Percentiles rank a stretch among this genome's conserved stretches.
Evolutionary conservation across 2,329 filamentous ascomycete species (phyloP).

Genomic region (Sordariomycetes sp.): DNA sequence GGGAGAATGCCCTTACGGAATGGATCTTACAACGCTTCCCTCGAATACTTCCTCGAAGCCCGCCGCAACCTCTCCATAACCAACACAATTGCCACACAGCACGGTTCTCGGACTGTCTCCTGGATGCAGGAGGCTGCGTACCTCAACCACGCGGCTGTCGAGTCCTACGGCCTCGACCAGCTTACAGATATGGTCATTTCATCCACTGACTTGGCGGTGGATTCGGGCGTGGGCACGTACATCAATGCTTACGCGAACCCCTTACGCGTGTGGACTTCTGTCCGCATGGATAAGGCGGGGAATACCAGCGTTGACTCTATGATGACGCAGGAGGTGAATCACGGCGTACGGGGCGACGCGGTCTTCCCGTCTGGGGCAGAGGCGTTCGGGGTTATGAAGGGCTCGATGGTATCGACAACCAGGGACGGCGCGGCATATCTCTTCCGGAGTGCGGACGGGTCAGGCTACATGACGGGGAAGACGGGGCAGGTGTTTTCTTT

Average conservation of each 20-base stretch:
- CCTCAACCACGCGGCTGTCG: slow-evolving; percentile 34
- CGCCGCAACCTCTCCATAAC: slow-evolving; percentile 38
- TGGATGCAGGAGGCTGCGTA: slow-evolving; percentile 49
- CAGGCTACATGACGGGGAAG: slow-evolving; percentile 35
- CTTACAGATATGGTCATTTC: slow-evolving; percentile 20
- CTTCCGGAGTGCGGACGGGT: slow-evolving; percentile 28
- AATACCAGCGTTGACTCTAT: slow-evolving; percentile 15
- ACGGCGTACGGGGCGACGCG: background rate
- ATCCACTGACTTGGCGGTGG: slow-evolving; percentile 27
- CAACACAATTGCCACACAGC: slow-evolving; percentile 23
- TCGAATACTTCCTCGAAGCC: slow-evolving; percentile 45
- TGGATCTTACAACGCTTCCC: slow-evolving; percentile 38
- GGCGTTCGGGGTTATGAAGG: slow-evolving; percentile 5
- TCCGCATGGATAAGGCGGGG: slow-evolving; percentile 4
- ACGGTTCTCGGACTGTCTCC: slow-evolving; percentile 12
- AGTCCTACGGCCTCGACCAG: slow-evolving; percentile 25
- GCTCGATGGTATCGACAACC: slow-evolving; percentile 11
- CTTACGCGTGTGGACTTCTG: slow-evolving; percentile 15
- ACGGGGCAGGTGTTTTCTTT: slow-evolving; percentile 45
- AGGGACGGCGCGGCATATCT: slow-evolving; percentile 30
- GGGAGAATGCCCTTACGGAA: slow-evolving; percentile 33
- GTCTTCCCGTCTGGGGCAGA: background rate
- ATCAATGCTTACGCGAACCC: slow-evolving; percentile 34
- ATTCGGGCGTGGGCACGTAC: slow-evolving; percentile 7
- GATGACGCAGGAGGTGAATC: background rate